phyloP scores from a whole-genome alignment of 176 grass and related monocot species.

The Juncus inflexus region DNA sequence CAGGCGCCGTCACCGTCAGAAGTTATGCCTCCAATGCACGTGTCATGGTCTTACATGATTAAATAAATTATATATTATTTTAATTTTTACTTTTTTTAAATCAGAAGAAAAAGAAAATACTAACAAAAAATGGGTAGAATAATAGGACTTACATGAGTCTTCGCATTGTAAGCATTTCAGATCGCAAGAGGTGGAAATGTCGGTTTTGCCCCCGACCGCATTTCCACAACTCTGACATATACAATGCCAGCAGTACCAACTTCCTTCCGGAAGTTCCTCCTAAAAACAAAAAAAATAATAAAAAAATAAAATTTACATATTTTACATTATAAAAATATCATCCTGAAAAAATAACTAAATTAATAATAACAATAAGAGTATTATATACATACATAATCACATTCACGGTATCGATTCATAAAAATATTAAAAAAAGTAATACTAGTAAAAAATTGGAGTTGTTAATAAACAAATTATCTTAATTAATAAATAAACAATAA shows the following conservation, averaged over 20 bases:
- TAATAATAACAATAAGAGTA: too few species aligned
- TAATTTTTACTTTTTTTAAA: too few species aligned
- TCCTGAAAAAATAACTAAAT: too few species aligned
- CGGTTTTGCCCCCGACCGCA: constrained; percentile 46
- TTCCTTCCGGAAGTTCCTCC: constrained; percentile 84
- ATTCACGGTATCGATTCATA: too few species aligned
- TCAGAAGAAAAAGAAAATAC: too few species aligned
- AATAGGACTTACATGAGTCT: constrained; percentile 55
- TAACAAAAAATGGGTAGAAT: constrained; percentile 19
- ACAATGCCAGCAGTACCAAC: constrained; percentile 88
- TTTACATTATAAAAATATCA: constrained; percentile 19
- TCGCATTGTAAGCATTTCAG: constrained; percentile 82
- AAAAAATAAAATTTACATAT: not conserved
- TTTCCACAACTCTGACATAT: constrained; percentile 61
- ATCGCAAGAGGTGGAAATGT: constrained; percentile 30
- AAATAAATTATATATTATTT: constrained; percentile 31
- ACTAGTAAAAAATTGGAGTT: too few species aligned
- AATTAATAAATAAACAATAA: too few species aligned
- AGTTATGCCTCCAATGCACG: constrained; percentile 49
- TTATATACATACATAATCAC: too few species aligned
- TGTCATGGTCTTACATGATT: constrained; percentile 67
- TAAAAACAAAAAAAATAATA: constrained; percentile 10
- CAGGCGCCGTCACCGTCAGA: constrained; percentile 35
- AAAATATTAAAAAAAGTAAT: too few species aligned
- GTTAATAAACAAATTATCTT: too few species aligned